These are phyloP conservation scores for Quercus phellos DNA, from an alignment of 331 rosid species.

Conservation along the genomic window DNA sequence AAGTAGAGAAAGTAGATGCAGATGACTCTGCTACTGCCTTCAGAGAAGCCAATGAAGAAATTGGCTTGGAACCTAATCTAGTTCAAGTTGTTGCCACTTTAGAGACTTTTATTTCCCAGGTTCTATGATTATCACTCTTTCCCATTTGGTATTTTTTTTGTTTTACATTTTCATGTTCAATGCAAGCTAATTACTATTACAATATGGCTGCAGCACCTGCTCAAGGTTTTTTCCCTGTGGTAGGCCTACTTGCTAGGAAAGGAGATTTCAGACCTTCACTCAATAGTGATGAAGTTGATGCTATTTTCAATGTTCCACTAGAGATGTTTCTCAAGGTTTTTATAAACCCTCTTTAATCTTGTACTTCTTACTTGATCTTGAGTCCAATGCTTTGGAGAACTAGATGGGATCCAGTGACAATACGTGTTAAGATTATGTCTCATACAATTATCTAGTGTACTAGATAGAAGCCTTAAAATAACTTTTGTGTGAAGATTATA, in stretches of 20 bases:
- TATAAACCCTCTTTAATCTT: not conserved
- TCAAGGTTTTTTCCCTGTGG: constrained; percentile 24
- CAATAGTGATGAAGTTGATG: constrained; percentile 25
- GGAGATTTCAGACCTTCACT: constrained; percentile 31
- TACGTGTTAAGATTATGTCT: too few species aligned
- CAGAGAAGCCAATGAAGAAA: constrained; percentile 39
- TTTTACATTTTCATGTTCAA: not conserved
- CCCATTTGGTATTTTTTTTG: not conserved
- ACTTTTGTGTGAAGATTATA: too few species aligned
- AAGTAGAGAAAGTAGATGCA: constrained; percentile 32
- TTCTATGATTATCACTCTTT: not conserved
- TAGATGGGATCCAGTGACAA: too few species aligned
- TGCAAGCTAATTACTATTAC: too few species aligned
- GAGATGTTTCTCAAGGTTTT: constrained; percentile 36
- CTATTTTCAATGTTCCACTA: constrained; percentile 28
- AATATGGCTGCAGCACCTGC: constrained; percentile 12
- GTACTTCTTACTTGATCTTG: too few species aligned
- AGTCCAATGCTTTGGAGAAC: too few species aligned
- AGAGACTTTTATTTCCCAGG: constrained; percentile 31
- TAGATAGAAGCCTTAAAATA: too few species aligned
- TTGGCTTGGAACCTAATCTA: constrained; percentile 25
- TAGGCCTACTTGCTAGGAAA: constrained; percentile 19
- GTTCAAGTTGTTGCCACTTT: constrained; percentile 26
- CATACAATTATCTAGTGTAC: too few species aligned
- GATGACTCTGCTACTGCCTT: constrained; percentile 31